These are phyloP conservation scores for Trametes gibbosa DNA, from an alignment of 768 basidiomycete genomes.

Conservation along the genomic window DNA sequence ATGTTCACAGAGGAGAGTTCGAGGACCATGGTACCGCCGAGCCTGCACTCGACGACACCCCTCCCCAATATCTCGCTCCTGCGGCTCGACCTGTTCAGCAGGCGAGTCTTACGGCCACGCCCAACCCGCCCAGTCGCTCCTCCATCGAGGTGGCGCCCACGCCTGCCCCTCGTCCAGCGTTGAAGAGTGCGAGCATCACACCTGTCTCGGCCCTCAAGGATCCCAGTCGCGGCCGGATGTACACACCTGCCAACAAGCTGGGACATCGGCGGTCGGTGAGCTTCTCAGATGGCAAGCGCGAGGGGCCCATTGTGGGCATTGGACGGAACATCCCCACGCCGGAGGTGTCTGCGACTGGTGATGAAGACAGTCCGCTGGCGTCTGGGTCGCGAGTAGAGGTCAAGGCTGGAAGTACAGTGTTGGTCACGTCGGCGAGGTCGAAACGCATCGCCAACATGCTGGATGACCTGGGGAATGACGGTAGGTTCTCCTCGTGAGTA, in stretches of 20 bases:
- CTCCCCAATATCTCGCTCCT: slow-evolving; percentile 22
- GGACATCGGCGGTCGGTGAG: slow-evolving; percentile 83
- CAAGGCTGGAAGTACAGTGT: slow-evolving; percentile 21
- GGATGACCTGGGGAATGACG: slow-evolving; percentile 64
- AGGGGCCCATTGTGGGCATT: slow-evolving; percentile 82
- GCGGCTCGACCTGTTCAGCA: background rate
- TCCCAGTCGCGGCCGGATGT: slow-evolving; percentile 43
- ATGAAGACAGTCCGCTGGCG: slow-evolving; percentile 20
- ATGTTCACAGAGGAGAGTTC: background rate
- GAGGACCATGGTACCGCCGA: slow-evolving; percentile 15
- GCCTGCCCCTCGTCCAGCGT: slow-evolving; percentile 37
- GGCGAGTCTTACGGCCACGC: slow-evolving; percentile 5
- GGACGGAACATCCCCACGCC: slow-evolving; percentile 40
- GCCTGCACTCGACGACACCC: slow-evolving; percentile 25
- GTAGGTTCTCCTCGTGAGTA: slow-evolving; percentile 39
- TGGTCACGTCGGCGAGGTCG: slow-evolving; percentile 63
- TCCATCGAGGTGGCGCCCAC: slow-evolving; percentile 26
- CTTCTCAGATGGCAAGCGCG: slow-evolving; percentile 91
- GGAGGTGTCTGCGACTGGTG: slow-evolving; percentile 28
- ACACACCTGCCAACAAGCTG: slow-evolving; percentile 51
- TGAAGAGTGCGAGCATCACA: slow-evolving; percentile 47
- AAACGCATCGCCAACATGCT: slow-evolving; percentile 83
- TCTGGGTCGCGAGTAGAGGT: slow-evolving; percentile 14
- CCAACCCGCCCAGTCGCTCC: slow-evolving; percentile 13
- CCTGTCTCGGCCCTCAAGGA: slow-evolving; percentile 59